Evolutionary conservation across 148 eudicot genomes (phyloP).

Genomic region (Rheum nobile): DNA sequence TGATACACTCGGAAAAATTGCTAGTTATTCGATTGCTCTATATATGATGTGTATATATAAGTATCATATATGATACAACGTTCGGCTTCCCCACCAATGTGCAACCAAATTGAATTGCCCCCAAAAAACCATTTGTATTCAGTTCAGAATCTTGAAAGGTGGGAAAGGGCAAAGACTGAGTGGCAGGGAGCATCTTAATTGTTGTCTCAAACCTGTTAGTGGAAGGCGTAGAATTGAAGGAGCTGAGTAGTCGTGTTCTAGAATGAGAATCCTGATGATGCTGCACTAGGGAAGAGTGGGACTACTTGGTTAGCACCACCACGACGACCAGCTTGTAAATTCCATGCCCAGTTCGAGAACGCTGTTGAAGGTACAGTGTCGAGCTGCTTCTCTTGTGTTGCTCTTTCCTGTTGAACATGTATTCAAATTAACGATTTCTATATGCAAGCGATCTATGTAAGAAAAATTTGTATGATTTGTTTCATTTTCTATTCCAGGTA

Average conservation of each 20-base stretch:
- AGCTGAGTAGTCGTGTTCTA: background rate
- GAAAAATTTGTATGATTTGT: background rate
- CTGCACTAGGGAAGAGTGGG: conserved; percentile 6
- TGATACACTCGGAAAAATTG: conserved; percentile 3
- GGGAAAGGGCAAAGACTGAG: background rate
- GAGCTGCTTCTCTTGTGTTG: background rate
- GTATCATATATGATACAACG: background rate
- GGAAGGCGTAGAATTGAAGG: conserved; percentile 6
- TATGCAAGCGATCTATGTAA: no score
- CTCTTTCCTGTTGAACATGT: background rate
- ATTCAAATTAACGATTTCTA: background rate
- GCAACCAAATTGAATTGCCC: background rate
- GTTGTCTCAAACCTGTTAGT: conserved; percentile 3
- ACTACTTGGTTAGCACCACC: conserved; percentile 15
- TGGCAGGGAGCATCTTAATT: background rate
- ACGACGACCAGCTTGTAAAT: background rate
- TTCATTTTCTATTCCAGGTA: background rate
- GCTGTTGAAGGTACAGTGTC: background rate
- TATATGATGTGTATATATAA: background rate
- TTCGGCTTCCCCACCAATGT: background rate
- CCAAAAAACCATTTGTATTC: background rate
- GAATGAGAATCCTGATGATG: conserved; percentile 7
- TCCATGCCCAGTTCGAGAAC: conserved; percentile 3
- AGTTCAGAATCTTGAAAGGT: conserved; percentile 1
- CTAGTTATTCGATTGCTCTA: background rate